Base-by-base conservation (phyloP, 1,284 basidiomycete species). In the Cutaneotrichosporon sp. region DNA sequence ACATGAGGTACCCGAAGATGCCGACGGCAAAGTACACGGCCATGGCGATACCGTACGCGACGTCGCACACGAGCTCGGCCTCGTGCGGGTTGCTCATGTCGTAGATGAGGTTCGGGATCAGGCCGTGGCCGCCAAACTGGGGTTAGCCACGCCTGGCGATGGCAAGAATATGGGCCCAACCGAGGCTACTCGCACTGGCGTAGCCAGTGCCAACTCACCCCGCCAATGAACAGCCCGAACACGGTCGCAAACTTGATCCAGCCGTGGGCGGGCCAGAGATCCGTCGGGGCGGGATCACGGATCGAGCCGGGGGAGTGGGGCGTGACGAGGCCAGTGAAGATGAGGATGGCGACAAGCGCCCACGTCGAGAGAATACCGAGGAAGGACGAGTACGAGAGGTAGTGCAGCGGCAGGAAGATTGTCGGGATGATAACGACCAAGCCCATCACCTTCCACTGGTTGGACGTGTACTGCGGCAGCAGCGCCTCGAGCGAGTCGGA, bases 141-240 rank as follows among this genome's bases (percentile, higher is more conserved):
- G 3, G 37, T 51, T 38, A 55, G 49, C 23, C 22, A 5, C 13
- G 17, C 22, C 26, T 30, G 36, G 21, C 13, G 18, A 21, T n/a
- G 35, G n/a, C n/a, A n/a, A n/a, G n/a, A n/a, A n/a, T n/a, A n/a
- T n/a, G n/a, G n/a, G n/a, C n/a, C n/a, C n/a, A n/a, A n/a, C n/a
- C n/a, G n/a, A n/a, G n/a, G n/a, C n/a, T n/a, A n/a, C n/a, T 30
- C 26, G 26, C 26, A 30, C 10, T 30, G 26, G 26, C 26, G 5
- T 5, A 5, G 26, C 26, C 26, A 30, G 36, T 37, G 14, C 13
- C 15, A 4, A 55, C 54, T 52, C 42, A 69, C 67, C 12, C 92
- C 90, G 18, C 88, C 87, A 86, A 96, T 92, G 70, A 97, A 85
- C 49, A 97, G 77, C 3, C 93, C 93, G 68, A 92, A 87, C 10